phyloP scores from a whole-genome alignment of 163 green algal species.

The Coccomyxa subellipsoidea region DNA sequence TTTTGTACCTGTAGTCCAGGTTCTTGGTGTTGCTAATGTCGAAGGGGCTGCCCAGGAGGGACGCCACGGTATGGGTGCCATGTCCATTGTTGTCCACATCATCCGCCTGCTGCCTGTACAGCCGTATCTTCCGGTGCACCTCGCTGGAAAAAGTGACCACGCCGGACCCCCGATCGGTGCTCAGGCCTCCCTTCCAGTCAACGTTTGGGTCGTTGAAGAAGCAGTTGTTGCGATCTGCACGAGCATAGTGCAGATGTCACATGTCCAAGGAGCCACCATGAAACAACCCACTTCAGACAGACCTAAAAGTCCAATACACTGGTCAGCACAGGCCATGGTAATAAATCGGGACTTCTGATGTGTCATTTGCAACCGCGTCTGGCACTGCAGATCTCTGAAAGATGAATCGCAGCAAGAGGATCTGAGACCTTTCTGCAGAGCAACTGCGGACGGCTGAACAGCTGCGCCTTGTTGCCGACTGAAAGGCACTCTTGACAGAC shows the following conservation, averaged over 20 bases:
- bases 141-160: slow-evolving; percentile 27
- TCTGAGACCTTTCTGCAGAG: no score
- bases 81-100: slow-evolving; percentile 42
- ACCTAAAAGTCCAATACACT: no score
- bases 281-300: not conserved
- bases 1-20: slow-evolving; percentile 7
- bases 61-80: slow-evolving; percentile 43
- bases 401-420: no score
- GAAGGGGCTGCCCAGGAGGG: slow-evolving; percentile 35
- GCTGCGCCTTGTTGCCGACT: not conserved
- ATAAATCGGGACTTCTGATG: no score
- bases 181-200: slow-evolving; percentile 29
- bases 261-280: not conserved
- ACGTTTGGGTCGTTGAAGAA: slow-evolving; percentile 75
- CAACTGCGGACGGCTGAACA: no score
- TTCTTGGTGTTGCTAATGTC: not conserved
- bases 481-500: not conserved
- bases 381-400: no score
- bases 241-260: not conserved
- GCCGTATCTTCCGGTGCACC: slow-evolving; percentile 39
- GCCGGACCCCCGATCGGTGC: not conserved
- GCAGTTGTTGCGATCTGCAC: slow-evolving; percentile 66
- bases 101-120: slow-evolving; percentile 40
- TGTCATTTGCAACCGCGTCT: no score
- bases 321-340: not conserved